Conservation (phyloP, 2,329 filamentous ascomycete species). For the Metarhizium rileyi region DNA sequence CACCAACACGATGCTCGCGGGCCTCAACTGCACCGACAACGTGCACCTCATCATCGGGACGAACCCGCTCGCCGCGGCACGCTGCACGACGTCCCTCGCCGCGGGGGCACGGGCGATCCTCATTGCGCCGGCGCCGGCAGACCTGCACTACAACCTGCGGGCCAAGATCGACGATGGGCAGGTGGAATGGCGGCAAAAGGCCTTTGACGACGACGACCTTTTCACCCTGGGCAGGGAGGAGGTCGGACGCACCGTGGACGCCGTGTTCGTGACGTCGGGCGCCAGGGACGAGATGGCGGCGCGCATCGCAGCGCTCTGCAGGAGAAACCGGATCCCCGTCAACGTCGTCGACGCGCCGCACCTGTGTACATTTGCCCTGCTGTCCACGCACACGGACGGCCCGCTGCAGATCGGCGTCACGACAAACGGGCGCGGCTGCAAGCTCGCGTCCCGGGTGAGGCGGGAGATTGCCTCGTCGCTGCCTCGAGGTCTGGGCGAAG, state of each 20-base stretch:
- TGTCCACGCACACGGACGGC: constrained; percentile 82
- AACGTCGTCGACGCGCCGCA: constrained; percentile 84
- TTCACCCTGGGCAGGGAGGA: constrained; percentile 70
- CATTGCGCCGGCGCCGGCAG: constrained; percentile 57
- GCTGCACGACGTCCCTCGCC: constrained; percentile 69
- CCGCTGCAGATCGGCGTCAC: constrained; percentile 93
- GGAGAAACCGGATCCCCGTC: constrained; percentile 72
- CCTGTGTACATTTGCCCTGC: constrained; percentile 81
- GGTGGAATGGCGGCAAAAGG: constrained; percentile 54
- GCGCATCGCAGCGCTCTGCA: constrained; percentile 67
- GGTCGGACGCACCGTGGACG: constrained; percentile 71
- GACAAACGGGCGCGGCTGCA: constrained; percentile 90
- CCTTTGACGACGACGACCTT: constrained; percentile 63
- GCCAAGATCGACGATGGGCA: constrained; percentile 56
- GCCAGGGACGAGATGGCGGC: constrained; percentile 39
- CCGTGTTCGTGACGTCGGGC: constrained; percentile 72
- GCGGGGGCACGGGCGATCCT: constrained; percentile 75
- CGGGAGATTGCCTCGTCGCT: constrained; percentile 78
- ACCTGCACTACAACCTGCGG: constrained; percentile 47
- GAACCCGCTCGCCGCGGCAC: constrained; percentile 76
- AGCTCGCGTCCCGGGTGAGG: constrained; percentile 79
- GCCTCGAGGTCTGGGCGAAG: constrained; percentile 63
- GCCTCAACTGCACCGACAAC: constrained; percentile 58
- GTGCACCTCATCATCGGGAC: constrained; percentile 80
- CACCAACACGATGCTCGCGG: constrained; percentile 47